phyloP scores from a whole-genome alignment of 2,329 filamentous ascomycete species.

The Clonostachys chloroleuca region DNA sequence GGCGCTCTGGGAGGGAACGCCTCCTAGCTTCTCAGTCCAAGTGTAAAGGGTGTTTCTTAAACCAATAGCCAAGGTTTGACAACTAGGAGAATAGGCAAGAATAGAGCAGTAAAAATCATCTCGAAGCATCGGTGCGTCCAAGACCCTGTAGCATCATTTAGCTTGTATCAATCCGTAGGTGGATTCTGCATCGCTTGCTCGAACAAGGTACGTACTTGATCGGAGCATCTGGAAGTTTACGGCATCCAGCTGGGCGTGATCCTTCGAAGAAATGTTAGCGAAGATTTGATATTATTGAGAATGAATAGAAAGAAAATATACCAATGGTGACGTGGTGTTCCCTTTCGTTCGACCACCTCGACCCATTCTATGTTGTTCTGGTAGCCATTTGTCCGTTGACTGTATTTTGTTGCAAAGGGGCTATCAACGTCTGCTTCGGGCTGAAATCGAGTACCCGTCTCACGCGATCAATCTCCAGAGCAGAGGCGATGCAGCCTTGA shows the following conservation, averaged over 20 bases:
- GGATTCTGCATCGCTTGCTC: not conserved
- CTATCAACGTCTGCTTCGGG: not conserved
- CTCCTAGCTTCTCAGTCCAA: slow-evolving; percentile 77
- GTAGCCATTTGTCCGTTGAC: not conserved
- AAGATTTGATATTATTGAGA: not conserved
- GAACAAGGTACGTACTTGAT: slow-evolving; percentile 60
- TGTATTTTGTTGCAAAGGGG: not conserved
- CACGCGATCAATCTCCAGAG: slow-evolving; percentile 72
- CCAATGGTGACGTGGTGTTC: not conserved
- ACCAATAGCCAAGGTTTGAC: slow-evolving; percentile 77
- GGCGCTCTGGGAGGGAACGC: slow-evolving; percentile 38
- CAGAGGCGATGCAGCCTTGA: slow-evolving; percentile 70
- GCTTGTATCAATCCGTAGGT: not conserved
- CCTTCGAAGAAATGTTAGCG: slow-evolving; percentile 51
- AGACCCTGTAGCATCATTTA: slow-evolving; percentile 50
- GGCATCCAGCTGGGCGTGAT: slow-evolving; percentile 21
- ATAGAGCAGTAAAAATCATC: slow-evolving; percentile 96
- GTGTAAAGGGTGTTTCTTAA: slow-evolving; percentile 76
- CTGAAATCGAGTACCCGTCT: slow-evolving; percentile 59
- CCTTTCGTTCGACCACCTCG: slow-evolving; percentile 2
- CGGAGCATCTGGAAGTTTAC: slow-evolving; percentile 61
- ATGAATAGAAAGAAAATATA: not conserved
- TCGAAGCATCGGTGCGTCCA: slow-evolving; percentile 83
- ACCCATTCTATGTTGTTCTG: slow-evolving; percentile 6
- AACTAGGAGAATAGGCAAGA: slow-evolving; percentile 75